Evolutionary conservation across 306 rosid species (phyloP).

Genomic region (Delonix regia): DNA sequence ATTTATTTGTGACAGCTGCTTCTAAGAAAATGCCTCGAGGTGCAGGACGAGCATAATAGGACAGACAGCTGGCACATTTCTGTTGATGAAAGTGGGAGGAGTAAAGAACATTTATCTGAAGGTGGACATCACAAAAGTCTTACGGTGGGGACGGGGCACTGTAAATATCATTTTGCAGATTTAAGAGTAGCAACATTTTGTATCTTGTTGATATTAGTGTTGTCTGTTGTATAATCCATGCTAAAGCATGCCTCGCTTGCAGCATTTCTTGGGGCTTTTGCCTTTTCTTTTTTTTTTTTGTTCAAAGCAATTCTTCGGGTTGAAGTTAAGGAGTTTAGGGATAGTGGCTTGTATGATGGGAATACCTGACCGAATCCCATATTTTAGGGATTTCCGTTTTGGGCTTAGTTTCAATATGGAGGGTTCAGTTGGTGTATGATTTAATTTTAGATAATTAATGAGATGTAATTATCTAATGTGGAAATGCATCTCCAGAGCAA

Average conservation of each 20-base stretch:
- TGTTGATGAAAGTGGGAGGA: not conserved
- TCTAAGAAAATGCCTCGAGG: conserved; percentile 78
- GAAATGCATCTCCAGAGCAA: not conserved
- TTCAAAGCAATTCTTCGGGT: too few species aligned
- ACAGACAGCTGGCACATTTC: conserved; percentile 7
- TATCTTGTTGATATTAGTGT: conserved; percentile 34
- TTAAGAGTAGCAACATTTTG: not conserved
- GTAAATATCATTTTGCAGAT: conserved; percentile 39
- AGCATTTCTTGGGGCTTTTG: conserved; percentile 22
- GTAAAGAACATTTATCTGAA: not conserved
- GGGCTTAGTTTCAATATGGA: not conserved
- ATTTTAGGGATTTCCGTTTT: not conserved
- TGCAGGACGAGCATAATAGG: conserved; percentile 52
- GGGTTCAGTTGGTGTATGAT: not conserved
- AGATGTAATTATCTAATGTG: not conserved
- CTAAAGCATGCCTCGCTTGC: conserved; percentile 7
- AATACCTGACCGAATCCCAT: not conserved
- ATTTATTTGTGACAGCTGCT: conserved; percentile 42
- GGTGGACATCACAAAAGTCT: not conserved
- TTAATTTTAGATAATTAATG: not conserved
- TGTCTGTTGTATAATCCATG: conserved; percentile 29
- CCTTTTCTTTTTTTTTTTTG: too few species aligned
- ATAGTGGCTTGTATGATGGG: not conserved
- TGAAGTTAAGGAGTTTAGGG: not conserved
- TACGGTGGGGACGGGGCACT: not conserved